Percentiles rank a stretch among this genome's conserved stretches.
Evolutionary conservation across 805 yeast species (phyloP).

Genomic region (Wickerhamiella slavikovae): DNA sequence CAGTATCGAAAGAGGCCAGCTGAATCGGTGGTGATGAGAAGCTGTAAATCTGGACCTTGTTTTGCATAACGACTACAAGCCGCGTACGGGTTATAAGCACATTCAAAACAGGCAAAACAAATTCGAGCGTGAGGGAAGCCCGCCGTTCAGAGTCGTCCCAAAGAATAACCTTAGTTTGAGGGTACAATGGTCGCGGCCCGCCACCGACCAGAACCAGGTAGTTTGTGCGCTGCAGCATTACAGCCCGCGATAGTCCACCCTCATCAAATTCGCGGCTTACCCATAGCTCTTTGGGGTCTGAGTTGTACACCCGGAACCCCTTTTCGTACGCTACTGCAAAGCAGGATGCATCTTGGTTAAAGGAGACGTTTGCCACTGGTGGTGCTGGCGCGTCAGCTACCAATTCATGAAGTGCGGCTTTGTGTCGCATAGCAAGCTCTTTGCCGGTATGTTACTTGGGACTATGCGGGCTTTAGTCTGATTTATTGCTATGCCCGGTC

Average conservation of each 20-base stretch:
- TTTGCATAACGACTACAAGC: constrained; percentile 49
- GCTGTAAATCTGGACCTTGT: constrained; percentile 53
- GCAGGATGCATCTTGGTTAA: constrained; percentile 82
- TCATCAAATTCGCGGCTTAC: constrained; percentile 32
- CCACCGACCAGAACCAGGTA: constrained; percentile 84
- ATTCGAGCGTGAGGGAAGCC: constrained; percentile 53
- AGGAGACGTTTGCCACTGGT: constrained; percentile 33
- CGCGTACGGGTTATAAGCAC: constrained; percentile 57
- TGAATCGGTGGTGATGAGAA: constrained; percentile 63
- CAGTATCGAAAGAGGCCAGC: constrained; percentile 44
- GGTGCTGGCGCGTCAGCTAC: neutral
- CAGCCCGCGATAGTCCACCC: constrained; percentile 52
- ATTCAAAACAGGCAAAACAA: constrained; percentile 52
- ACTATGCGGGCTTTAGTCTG: neutral
- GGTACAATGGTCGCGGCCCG: constrained; percentile 57
- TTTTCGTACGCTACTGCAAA: constrained; percentile 63
- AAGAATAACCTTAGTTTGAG: constrained; percentile 58
- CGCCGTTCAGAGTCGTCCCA: constrained; percentile 83
- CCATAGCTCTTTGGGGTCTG: constrained; percentile 67
- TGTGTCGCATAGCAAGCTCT: no score
- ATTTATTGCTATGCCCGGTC: neutral
- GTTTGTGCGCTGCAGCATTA: constrained; percentile 80
- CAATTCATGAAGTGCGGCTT: neutral
- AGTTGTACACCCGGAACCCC: constrained; percentile 70
- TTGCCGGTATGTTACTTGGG: neutral